A percentile compares a stretch with the other conserved stretches of the same genome.
These are phyloP conservation scores for Bryopsis sp. DNA, from an alignment of 139 green algal genomes.

Conservation along the genomic window DNA sequence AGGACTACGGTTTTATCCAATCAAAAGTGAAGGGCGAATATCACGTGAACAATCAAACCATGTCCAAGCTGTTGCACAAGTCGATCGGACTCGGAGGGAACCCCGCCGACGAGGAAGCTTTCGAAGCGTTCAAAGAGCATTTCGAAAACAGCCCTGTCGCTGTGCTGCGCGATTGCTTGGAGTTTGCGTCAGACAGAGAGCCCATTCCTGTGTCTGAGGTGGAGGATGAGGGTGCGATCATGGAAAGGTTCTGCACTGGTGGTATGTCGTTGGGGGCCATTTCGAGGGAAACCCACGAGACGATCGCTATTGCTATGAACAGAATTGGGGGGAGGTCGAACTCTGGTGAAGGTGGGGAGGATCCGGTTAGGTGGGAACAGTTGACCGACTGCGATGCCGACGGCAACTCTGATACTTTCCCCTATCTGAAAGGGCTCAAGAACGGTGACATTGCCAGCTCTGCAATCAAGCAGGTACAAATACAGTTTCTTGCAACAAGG, in stretches of 20 bases:
- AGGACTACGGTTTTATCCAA: constrained; percentile 97
- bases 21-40: constrained; percentile 76
- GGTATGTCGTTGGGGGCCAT: constrained; percentile 98
- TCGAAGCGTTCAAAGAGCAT: constrained; percentile 83
- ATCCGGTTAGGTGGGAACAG: constrained; percentile 69
- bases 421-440: constrained; percentile 85
- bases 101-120: constrained; percentile 43
- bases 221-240: constrained; percentile 79
- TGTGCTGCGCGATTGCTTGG: constrained; percentile 86
- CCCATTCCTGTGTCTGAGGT: constrained; percentile 76
- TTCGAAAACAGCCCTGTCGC: constrained; percentile 59
- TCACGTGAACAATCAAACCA: constrained; percentile 97
- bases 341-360: constrained; percentile 88
- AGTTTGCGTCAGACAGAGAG: constrained; percentile 53
- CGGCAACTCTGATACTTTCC: constrained; percentile 65
- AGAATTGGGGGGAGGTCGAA: constrained; percentile 95
- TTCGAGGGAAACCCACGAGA: constrained; percentile 91
- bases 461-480: constrained; percentile 91
- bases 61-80: constrained; percentile 99
- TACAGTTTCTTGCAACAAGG: too few relatives aligned
- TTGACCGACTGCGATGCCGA: constrained; percentile 65
- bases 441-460: constrained; percentile 90
- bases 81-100: constrained; percentile 74
- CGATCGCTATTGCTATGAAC: constrained; percentile 98
- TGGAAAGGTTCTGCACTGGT: constrained; percentile 95